Base-by-base conservation (phyloP, 306 rosid genomes). In the Oxytropis ochrocephala region DNA sequence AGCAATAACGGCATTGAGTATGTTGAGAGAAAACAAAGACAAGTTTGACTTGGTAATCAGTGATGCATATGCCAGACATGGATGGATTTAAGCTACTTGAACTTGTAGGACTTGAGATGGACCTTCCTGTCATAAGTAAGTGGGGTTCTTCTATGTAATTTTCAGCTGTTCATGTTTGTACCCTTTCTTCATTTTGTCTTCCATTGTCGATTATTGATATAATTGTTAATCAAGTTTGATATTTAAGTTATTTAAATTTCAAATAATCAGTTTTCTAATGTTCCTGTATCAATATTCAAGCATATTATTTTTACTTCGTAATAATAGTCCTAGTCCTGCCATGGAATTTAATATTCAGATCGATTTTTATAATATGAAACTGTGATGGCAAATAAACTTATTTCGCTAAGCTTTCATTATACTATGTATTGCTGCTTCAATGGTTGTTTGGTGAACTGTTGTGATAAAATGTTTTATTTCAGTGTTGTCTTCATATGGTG, bases 51-150 rank as follows among this genome's bases (percentile, higher is more conserved):
- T 95, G 52, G 99, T 95, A 53, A 95, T 91, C 82, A 95, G 97
- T 64, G 99, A 91, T 75, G 13, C 95, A 95, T 64, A 95, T 95
- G 99, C 99, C 99, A 32, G 97, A 95, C 81, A 95, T 95, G 99
- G 99, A 95, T 82, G 99, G 99, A 74, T 95, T 95, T 76, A 95
- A 91, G 89, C 81, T 95, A 62, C 96, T 95, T 64, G 99, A 95
- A 84, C 95, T 87, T 43, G 93, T 95, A 19, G 97, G 99, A 53
- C 95, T 95, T 61, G 99, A 95, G 78, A 95, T 95, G 99, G 99
- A 91, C 84, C 96, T 95, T 69, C 99, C 99, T 54, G 99, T 95
- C 72, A 91, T 95, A 78, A 95, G 99, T 95, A 77, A 86, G 89
- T 19, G 24, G 11, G 14, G 73, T 35, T 70, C 64, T 38, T 38